Conservation (phyloP, 345 rosid genomes). For the Salix koriyanagi region DNA sequence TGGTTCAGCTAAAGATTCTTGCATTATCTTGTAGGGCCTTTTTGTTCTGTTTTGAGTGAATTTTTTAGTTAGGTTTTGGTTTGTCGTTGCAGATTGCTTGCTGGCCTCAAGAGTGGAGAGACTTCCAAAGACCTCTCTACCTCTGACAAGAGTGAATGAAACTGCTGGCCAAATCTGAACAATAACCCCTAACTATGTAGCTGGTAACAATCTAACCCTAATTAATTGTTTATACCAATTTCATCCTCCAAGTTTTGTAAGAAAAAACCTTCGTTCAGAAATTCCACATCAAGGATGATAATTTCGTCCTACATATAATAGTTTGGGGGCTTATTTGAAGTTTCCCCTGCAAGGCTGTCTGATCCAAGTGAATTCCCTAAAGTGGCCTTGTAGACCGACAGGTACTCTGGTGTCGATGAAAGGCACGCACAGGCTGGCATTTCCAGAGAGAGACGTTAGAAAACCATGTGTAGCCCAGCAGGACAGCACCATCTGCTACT, state of each 20-base stretch:
- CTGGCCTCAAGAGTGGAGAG: conserved; percentile 13
- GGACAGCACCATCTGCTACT: not conserved
- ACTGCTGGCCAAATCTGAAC: not conserved
- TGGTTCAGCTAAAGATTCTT: conserved; percentile 41
- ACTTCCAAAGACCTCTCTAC: not conserved
- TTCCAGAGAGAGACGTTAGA: not conserved
- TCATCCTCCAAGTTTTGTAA: not conserved
- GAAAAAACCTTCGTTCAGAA: too few species aligned
- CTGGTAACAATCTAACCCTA: not conserved
- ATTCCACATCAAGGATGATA: too few species aligned
- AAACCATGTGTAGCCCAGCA: not conserved
- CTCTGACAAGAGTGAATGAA: not conserved
- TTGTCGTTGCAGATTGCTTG: conserved; percentile 6
- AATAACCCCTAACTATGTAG: not conserved
- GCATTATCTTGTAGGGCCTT: conserved; percentile 56
- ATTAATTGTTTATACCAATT: not conserved
- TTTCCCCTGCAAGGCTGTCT: not conserved
- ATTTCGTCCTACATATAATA: not conserved
- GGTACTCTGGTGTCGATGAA: not conserved
- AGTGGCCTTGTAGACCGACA: conserved; percentile 25
- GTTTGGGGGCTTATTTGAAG: not conserved
- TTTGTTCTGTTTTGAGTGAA: not conserved
- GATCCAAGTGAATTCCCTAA: not conserved
- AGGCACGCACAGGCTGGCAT: not conserved
- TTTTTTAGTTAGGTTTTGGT: conserved; percentile 4